Percentiles rank a stretch among this genome's conserved stretches.
phyloP scores from a whole-genome alignment of 768 basidiomycete species.

The Macrolepiota dolichaula region DNA sequence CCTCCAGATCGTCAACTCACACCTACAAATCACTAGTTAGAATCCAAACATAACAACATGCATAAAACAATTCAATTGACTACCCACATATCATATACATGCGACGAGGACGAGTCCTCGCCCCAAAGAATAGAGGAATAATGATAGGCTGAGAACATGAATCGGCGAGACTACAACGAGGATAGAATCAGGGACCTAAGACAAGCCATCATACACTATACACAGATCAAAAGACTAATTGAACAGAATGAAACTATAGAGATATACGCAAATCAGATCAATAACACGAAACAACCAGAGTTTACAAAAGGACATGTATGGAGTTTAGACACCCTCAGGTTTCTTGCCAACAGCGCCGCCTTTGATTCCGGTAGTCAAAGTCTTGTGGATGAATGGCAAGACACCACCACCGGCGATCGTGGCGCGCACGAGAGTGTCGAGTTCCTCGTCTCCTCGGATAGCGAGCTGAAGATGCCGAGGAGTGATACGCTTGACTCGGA shows the following conservation, averaged over 20 bases:
- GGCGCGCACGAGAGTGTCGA: conserved; percentile 91
- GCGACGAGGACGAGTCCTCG: neutral
- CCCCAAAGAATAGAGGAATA: conserved; percentile 1
- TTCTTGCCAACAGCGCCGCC: conserved; percentile 39
- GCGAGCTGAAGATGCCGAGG: conserved; percentile 95
- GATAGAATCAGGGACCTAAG: neutral
- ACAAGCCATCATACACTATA: conserved; percentile 2
- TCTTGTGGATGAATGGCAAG: conserved; percentile 86
- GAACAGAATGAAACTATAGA: neutral
- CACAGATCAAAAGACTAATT: neutral
- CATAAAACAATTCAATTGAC: neutral
- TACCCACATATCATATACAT: conserved; percentile 5
- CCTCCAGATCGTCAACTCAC: neutral
- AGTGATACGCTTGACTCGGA: conserved; percentile 96
- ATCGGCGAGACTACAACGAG: conserved; percentile 1
- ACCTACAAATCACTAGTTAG: neutral
- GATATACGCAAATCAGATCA: neutral
- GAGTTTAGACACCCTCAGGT: conserved; percentile 25
- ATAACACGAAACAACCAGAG: neutral
- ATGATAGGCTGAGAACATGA: conserved; percentile 3
- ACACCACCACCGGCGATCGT: conserved; percentile 93
- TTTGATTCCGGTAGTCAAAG: conserved; percentile 56
- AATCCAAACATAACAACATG: neutral
- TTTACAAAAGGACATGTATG: neutral
- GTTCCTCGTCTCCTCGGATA: conserved; percentile 95